Conservation (phyloP, 257 asterid genomes). For the Catharanthus roseus region DNA sequence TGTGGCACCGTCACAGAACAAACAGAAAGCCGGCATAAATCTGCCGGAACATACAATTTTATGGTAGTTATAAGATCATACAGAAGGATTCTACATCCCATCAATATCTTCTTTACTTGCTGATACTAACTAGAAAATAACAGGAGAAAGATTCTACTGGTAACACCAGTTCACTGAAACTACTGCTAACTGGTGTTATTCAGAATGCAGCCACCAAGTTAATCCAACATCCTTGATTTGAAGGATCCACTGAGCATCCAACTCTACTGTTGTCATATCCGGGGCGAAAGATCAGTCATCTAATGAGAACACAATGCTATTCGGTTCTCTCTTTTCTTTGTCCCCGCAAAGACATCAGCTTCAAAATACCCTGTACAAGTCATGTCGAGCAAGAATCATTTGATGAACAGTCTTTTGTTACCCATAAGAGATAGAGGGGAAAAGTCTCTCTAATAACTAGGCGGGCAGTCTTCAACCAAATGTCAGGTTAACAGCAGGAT, state of each 20-base stretch:
- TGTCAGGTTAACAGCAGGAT: too few species aligned
- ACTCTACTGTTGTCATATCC: neutral
- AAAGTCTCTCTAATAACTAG: too few species aligned
- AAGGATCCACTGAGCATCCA: conserved; percentile 17
- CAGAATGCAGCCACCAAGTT: conserved; percentile 5
- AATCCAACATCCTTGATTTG: conserved; percentile 1
- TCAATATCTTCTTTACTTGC: conserved; percentile 1
- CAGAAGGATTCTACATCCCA: neutral
- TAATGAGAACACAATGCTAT: neutral
- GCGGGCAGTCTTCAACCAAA: too few species aligned
- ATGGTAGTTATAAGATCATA: neutral
- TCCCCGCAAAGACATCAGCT: conserved; percentile 6
- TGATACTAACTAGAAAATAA: neutral
- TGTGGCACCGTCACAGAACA: neutral
- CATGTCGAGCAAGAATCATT: neutral
- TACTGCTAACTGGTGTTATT: conserved; percentile 7
- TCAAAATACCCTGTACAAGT: conserved; percentile 4
- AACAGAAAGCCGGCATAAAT: neutral
- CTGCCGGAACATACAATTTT: neutral
- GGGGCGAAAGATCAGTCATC: conserved; percentile 5
- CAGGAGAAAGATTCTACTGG: neutral
- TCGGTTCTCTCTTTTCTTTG: neutral
- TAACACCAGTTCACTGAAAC: neutral
- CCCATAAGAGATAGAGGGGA: neutral
- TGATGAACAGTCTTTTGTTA: neutral